Evolutionary conservation across 1,139 yeast genomes (phyloP).

Genomic region (Groenewaldozyma sp.): DNA sequence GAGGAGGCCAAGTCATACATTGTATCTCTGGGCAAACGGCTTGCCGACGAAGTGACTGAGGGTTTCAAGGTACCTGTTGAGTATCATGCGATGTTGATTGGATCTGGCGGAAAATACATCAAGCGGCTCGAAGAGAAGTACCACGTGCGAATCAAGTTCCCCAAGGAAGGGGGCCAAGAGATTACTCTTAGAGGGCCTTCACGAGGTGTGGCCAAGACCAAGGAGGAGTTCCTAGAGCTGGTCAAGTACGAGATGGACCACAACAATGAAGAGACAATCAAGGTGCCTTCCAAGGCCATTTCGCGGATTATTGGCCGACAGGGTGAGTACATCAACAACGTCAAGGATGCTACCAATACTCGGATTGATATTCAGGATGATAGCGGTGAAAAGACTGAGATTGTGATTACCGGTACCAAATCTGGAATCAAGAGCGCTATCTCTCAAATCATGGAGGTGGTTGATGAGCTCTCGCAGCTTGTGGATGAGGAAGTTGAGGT

Average conservation of each 20-base stretch:
- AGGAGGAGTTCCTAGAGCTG: constrained; percentile 77
- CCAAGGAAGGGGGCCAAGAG: constrained; percentile 42
- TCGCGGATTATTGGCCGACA: constrained; percentile 82
- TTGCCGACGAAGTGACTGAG: constrained; percentile 72
- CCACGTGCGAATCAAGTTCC: constrained; percentile 73
- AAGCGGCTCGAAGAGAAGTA: constrained; percentile 85
- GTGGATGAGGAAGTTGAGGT: constrained; percentile 56
- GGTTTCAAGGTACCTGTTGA: constrained; percentile 64
- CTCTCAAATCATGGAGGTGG: constrained; percentile 51
- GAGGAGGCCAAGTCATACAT: constrained; percentile 63
- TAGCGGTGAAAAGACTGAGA: constrained; percentile 35
- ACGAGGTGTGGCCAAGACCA: constrained; percentile 75
- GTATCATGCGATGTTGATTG: constrained; percentile 77
- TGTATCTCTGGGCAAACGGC: constrained; percentile 50
- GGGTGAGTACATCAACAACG: constrained; percentile 78
- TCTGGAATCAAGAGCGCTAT: constrained; percentile 70
- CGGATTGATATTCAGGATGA: constrained; percentile 58
- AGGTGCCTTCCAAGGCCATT: constrained; percentile 63
- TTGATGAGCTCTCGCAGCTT: constrained; percentile 58
- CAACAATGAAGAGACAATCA: constrained; percentile 54
- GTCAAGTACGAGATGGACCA: constrained; percentile 83
- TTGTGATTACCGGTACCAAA: constrained; percentile 74
- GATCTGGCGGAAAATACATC: constrained; percentile 73
- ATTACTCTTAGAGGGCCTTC: constrained; percentile 87
- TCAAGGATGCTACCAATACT: constrained; percentile 73